Evolutionary conservation across 2,329 filamentous ascomycete genomes (phyloP).

Genomic region (Hypoxylon sp.): DNA sequence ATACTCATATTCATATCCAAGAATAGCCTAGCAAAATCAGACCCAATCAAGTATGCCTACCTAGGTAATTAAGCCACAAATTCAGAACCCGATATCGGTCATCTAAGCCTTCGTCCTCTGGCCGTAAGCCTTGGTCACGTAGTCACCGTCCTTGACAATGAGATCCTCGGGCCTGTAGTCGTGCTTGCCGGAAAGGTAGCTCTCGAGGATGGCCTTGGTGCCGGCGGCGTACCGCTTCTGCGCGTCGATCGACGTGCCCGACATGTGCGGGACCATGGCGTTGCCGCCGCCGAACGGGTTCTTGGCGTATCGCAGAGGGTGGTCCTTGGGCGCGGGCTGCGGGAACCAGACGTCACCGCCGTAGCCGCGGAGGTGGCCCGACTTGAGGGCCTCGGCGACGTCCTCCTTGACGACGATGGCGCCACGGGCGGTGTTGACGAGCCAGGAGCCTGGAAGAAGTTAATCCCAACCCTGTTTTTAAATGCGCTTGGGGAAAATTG

Average conservation of each 20-base stretch:
- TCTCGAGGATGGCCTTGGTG: conserved; percentile 89
- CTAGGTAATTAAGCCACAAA: neutral
- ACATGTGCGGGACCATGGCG: conserved; percentile 99
- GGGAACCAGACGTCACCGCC: conserved; percentile 96
- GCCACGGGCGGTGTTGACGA: conserved; percentile 98
- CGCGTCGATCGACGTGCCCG: conserved; percentile 97
- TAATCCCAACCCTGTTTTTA: neutral
- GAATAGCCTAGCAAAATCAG: neutral
- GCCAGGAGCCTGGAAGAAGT: conserved; percentile 79
- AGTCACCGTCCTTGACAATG: conserved; percentile 91
- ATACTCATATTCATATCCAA: conserved; percentile 10
- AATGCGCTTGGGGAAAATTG: neutral
- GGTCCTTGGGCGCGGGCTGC: conserved; percentile 94
- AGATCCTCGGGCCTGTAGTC: conserved; percentile 94
- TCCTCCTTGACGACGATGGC: conserved; percentile 99
- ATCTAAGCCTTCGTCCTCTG: conserved; percentile 68
- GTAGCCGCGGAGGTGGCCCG: conserved; percentile 91
- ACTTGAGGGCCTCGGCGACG: conserved; percentile 92
- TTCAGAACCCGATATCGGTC: neutral
- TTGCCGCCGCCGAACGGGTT: conserved; percentile 97
- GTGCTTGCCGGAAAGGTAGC: conserved; percentile 87
- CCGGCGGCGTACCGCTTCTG: conserved; percentile 92
- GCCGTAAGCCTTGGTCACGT: conserved; percentile 94
- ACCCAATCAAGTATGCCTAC: neutral
- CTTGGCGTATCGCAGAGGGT: conserved; percentile 91